These are phyloP conservation scores for Ustilago cynodontis DNA, from an alignment of 1,284 basidiomycete genomes.

Conservation along the genomic window DNA sequence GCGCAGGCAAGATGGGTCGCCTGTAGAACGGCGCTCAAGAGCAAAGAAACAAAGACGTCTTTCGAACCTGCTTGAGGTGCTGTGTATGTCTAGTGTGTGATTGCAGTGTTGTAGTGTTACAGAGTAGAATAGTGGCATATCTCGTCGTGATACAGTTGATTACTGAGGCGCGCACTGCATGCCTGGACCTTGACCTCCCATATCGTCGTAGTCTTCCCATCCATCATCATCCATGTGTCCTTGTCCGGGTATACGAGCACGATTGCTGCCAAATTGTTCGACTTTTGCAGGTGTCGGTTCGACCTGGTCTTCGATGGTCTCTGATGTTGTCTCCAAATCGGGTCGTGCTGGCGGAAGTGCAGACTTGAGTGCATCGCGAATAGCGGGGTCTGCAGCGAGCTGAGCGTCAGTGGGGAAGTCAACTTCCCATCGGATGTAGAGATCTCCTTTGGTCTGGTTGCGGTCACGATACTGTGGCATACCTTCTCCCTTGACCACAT, in stretches of 20 bases:
- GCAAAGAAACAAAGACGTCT: background rate
- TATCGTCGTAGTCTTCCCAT: slow-evolving; percentile 49
- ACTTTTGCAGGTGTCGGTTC: slow-evolving; percentile 33
- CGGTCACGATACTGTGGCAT: slow-evolving; percentile 61
- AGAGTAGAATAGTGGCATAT: slow-evolving; percentile 15
- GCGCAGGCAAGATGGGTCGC: slow-evolving; percentile 40
- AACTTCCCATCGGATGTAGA: slow-evolving; percentile 64
- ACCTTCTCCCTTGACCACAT: slow-evolving; percentile 61
- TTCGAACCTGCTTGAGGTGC: background rate
- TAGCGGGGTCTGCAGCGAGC: slow-evolving; percentile 30
- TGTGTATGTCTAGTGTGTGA: slow-evolving; percentile 1
- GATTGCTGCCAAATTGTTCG: slow-evolving; percentile 54
- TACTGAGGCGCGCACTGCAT: slow-evolving; percentile 62
- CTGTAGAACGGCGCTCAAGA: slow-evolving; percentile 16
- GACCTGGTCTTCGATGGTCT: slow-evolving; percentile 46
- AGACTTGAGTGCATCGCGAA: slow-evolving; percentile 34
- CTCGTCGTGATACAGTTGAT: background rate
- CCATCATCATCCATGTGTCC: slow-evolving; percentile 49
- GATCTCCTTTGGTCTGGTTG: slow-evolving; percentile 52
- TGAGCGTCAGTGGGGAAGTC: slow-evolving; percentile 63
- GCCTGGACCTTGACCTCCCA: slow-evolving; percentile 51
- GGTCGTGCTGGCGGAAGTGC: slow-evolving; percentile 55
- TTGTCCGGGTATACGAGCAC: slow-evolving; percentile 39
- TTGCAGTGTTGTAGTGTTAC: slow-evolving; percentile 23
- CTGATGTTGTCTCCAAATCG: slow-evolving; percentile 38